Evolutionary conservation across 805 yeast species (phyloP), one percentile per base, ranked within the genome.

Genomic region (Lachancea sp.): DNA sequence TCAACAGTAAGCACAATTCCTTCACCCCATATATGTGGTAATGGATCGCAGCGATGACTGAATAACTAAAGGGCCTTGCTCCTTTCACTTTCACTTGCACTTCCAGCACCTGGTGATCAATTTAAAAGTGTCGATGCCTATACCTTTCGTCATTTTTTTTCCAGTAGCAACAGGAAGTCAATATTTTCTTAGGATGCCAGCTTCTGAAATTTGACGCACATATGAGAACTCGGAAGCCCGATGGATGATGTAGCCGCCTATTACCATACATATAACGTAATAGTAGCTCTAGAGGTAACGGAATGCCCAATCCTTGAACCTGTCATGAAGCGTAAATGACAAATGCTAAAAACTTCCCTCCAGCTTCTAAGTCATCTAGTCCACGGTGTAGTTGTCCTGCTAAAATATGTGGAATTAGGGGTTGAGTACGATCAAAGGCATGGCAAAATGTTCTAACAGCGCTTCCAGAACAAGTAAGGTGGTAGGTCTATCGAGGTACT

Each of bases 201-300:
- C 39, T 46, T 46, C 36, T 31, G 32, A 16, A 38, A 38, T 22
- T 36, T 36, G 9, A 39, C 35, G 22, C 8, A 36, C n/a, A n/a
- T n/a, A n/a, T n/a, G n/a, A 11, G 25, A 23, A 11, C 11, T 23
- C 11, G 26, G 36, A 33, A 33, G 38, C 38, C 22, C 20, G 11
- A 23, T 23, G 25, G 25, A 8, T 8, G n/a, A n/a, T n/a, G n/a
- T n/a, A n/a, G n/a, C n/a, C 25, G 25, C 25, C 25, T 23, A 23
- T 8, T 11, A n/a, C n/a, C n/a, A n/a, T n/a, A n/a, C n/a, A n/a
- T n/a, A n/a, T n/a, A n/a, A n/a, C n/a, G n/a, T n/a, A n/a, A n/a
- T n/a, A n/a, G n/a, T n/a, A n/a, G n/a, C n/a, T n/a, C n/a, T n/a
- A n/a, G n/a, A n/a, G n/a, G n/a, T n/a, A n/a, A n/a, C n/a, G n/a